A percentile compares a stretch with the other conserved stretches of the same genome.
These are phyloP conservation scores for Torulaspora indica DNA, from an alignment of 805 yeast genomes.

Conservation along the genomic window DNA sequence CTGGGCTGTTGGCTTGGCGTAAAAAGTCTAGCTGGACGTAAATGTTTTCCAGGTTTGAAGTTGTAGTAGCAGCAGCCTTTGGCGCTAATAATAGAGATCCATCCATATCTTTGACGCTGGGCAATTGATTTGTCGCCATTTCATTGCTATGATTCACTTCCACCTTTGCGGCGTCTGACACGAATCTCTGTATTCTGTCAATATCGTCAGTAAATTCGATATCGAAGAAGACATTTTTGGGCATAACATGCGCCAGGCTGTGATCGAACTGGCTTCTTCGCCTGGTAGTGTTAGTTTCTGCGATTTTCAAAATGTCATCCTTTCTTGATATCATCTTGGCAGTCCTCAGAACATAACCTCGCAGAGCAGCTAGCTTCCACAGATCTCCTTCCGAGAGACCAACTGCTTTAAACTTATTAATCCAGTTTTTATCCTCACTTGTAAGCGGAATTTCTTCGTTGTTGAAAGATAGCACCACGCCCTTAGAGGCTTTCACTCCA, in stretches of 20 bases:
- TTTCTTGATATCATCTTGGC: conserved; percentile 42
- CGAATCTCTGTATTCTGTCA: conserved; percentile 1
- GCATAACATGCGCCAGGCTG: conserved; percentile 35
- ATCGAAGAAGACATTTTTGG: conserved; percentile 52
- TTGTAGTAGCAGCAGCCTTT: conserved; percentile 40
- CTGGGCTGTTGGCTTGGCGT: conserved; percentile 9
- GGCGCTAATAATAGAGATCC: conserved; percentile 38
- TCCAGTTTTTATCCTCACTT: conserved; percentile 65
- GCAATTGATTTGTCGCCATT: conserved; percentile 1
- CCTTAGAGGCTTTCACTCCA: conserved; percentile 14
- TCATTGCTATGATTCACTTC: not conserved
- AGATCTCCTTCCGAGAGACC: conserved; percentile 69
- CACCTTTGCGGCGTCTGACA: not conserved
- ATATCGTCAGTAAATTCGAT: conserved; percentile 24
- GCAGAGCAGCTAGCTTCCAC: conserved; percentile 75
- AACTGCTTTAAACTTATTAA: conserved; percentile 62
- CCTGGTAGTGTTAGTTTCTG: conserved; percentile 28
- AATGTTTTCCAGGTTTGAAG: conserved; percentile 39
- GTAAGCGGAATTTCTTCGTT: conserved; percentile 51
- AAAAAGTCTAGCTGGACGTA: conserved; percentile 43
- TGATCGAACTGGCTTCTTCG: conserved; percentile 18
- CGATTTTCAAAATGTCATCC: conserved; percentile 12
- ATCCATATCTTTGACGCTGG: conserved; percentile 23
- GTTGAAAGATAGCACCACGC: conserved; percentile 37
- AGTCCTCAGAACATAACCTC: conserved; percentile 62